Base-by-base conservation (phyloP, 225 moss, liverwort and hornwort genomes). In the Marchantia paleacea region DNA sequence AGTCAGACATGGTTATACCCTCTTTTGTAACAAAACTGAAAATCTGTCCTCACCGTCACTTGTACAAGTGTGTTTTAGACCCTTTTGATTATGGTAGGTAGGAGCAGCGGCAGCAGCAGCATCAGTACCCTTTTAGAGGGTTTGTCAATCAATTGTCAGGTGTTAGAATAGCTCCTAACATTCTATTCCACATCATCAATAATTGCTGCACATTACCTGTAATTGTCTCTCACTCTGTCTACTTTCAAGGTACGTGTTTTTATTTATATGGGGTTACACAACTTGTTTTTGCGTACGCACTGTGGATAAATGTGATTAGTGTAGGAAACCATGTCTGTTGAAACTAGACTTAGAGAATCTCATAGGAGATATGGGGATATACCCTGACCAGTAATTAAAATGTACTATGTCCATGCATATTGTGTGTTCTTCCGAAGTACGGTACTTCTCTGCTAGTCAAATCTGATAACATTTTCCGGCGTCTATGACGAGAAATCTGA, bases 11-110 rank as follows among this genome's bases (percentile, higher is more conserved):
- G 48, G 72, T 68, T 66, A 82, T 77, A 69, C 81, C 84, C 79
- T 87, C 87, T 82, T 75, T 82, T 87, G 87, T 87, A 87, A 81
- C 83, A 83, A 86, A 86, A 78, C n/a, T 52, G 74, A 50, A 71
- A 84, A 39, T 66, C 73, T 49, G 57, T 53, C 76, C 39, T 79
- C 62, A 60, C 86, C 78, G 64, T 84, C 84, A 82, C 80, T 77
- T 82, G 84, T 84, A 87, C 82, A 87, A 84, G 87, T 84, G 79
- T 84, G 76, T 74, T 75, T 67, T 82, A 74, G 73, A n/a, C 69
- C 81, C 79, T 81, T 83, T 74, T 65, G 79, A 73, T 24, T 55
- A 81, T 76, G 75, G 55, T 81, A 79, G 79, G 72, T 82, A 83
- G 84, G 77, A 54, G 66, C 75, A 75, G 58, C 61, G 67, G 70